Evolutionary conservation across 2,329 filamentous ascomycete species (phyloP).

Genomic region (Sordariomycetes sp.): DNA sequence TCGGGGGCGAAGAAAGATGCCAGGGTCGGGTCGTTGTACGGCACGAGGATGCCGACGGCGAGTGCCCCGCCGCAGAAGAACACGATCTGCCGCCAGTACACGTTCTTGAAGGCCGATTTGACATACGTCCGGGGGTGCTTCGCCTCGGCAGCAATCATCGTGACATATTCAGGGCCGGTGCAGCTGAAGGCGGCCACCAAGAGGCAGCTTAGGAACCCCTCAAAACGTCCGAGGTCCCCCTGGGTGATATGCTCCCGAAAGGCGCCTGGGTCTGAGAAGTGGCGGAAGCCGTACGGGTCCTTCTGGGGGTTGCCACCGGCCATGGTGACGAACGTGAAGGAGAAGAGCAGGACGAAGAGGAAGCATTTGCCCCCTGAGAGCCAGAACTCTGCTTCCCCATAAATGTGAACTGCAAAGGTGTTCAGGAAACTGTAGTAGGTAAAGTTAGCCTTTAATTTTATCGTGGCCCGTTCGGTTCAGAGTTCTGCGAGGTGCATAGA

Average conservation of each 20-base stretch:
- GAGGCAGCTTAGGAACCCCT: slow-evolving; percentile 67
- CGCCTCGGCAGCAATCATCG: slow-evolving; percentile 60
- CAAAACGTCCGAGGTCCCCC: slow-evolving; percentile 58
- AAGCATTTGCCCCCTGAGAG: slow-evolving; percentile 62
- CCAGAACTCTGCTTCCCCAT: slow-evolving; percentile 70
- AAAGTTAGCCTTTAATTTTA: background rate
- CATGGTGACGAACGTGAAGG: slow-evolving; percentile 76
- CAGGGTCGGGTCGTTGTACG: slow-evolving; percentile 56
- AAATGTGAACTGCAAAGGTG: slow-evolving; percentile 61
- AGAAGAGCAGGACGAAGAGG: slow-evolving; percentile 58
- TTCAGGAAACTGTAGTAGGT: slow-evolving; percentile 56
- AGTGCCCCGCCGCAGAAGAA: slow-evolving; percentile 71
- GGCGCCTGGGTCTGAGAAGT: slow-evolving; percentile 55
- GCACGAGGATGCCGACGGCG: slow-evolving; percentile 59
- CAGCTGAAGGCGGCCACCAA: slow-evolving; percentile 62
- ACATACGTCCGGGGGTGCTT: slow-evolving; percentile 60
- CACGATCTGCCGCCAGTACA: slow-evolving; percentile 65
- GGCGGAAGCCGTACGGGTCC: slow-evolving; percentile 62
- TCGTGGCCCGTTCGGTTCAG: background rate
- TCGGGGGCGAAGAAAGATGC: slow-evolving; percentile 46
- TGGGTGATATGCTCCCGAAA: slow-evolving; percentile 56
- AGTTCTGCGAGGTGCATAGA: background rate
- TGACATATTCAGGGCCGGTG: slow-evolving; percentile 57
- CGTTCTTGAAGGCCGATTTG: slow-evolving; percentile 65
- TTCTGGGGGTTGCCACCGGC: slow-evolving; percentile 67